Base-by-base conservation (phyloP, 306 rosid genomes). In the Hippophae rhamnoides region DNA sequence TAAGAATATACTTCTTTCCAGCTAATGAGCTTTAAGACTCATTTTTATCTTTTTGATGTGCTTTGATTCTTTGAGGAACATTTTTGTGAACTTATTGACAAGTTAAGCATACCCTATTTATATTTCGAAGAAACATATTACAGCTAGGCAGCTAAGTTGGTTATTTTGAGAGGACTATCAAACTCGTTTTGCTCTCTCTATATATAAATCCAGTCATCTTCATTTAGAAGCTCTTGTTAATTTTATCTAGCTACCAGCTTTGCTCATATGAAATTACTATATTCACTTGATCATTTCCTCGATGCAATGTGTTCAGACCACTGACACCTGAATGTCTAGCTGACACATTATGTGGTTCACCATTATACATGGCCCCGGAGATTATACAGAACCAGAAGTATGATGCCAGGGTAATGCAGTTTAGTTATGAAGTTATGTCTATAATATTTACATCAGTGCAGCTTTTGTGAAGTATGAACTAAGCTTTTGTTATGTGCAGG, bases 321-420 rank as follows among this genome's bases (percentile, higher is more conserved):
- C 89, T 93, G 49, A 70, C 72, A 38, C 84, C 86, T 48, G 81
- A 78, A 57, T 73, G 77, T 26, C 70, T 93, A 79, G 99, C 97
- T 4, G 95, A 93, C 70, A 86, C 99, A 47, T 72, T 78, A 8
- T 93, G 99, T 51, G 99, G 99, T 75, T 88, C 99, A 60, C 99
- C 99, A 18, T 79, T 88, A 58, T 93, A 93, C 79, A 93, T 93
- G 99, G 99, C 99, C 68, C 99, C 99, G 3, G 99, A 93, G 78
- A 93, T 93, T 61, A 80, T 88, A 63, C 77, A 38, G 62, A 80
- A 75, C 57, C 75, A 72, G 58, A 84, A 77, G 75, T 93, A 93
- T 70, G 95, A 88, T 68, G 95, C 94, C 41, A 88, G 86, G 99
- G 99, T 92, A 65, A 79, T 59, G 62, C 52, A 56, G 58, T 52